Evolutionary conservation across 352 stramenopile genomes (phyloP).

Genomic region (Globisporangium spiculum): DNA sequence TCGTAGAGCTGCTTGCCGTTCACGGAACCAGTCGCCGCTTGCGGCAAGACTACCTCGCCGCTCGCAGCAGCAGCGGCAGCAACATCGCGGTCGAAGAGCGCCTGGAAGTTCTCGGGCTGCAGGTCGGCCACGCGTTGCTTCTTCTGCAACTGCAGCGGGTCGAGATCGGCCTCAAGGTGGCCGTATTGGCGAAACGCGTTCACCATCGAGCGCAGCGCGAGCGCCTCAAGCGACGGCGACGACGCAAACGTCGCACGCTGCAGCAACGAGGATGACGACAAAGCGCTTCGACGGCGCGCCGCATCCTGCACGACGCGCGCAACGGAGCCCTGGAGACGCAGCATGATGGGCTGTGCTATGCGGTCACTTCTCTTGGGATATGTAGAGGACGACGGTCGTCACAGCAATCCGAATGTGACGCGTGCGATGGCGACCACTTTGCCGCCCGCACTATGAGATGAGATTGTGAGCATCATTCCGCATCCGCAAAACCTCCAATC

Average conservation of each 20-base stretch:
- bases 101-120: constrained; percentile 39
- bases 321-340: constrained; percentile 50
- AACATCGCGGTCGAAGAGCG: constrained; percentile 36
- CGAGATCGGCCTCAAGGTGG: constrained; percentile 71
- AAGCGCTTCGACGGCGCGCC: constrained; percentile 2
- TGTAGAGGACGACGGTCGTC: not conserved
- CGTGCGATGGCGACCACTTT: not conserved
- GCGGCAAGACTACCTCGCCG: constrained; percentile 25
- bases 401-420: constrained; percentile 1
- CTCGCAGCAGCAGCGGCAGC: constrained; percentile 9
- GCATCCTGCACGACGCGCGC: constrained; percentile 25
- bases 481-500: constrained; percentile 1
- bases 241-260: constrained; percentile 23
- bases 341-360: constrained; percentile 26
- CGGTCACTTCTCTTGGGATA: not conserved
- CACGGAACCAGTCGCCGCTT: not conserved
- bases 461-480: not conserved
- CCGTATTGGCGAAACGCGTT: constrained; percentile 70
- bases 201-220: constrained; percentile 69
- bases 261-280: not conserved
- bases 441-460: not conserved
- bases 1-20: constrained; percentile 58
- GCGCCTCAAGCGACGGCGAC: constrained; percentile 49
- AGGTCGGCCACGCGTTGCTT: constrained; percentile 35
- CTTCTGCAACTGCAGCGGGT: constrained; percentile 53